Percentiles rank a stretch among this genome's conserved stretches.
Evolutionary conservation across 768 basidiomycete species (phyloP).

Genomic region (Fistulinella prunicolor): DNA sequence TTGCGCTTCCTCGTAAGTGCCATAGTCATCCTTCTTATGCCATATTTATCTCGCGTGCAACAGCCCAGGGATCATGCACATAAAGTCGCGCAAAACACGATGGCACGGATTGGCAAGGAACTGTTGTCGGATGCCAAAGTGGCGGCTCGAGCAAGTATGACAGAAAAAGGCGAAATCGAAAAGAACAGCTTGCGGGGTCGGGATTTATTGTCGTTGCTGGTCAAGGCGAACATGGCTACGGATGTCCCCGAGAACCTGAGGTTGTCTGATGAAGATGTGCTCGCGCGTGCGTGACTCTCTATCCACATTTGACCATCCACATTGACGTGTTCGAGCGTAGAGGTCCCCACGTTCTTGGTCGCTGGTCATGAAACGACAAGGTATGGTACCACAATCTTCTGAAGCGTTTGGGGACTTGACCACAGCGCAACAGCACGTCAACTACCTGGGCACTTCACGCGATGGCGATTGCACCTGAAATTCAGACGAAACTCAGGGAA

Average conservation of each 20-base stretch:
- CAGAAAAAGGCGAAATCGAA: conserved; percentile 10
- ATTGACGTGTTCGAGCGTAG: no score
- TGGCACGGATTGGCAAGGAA: background rate
- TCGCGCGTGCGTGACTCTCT: conserved; percentile 39
- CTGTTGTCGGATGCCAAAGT: background rate
- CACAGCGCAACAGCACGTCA: background rate
- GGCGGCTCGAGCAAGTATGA: background rate
- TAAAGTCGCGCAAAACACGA: background rate
- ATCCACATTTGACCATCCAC: no score
- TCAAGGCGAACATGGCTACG: conserved; percentile 25
- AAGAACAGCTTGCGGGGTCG: conserved; percentile 34
- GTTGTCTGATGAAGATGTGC: conserved; percentile 59
- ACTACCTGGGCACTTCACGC: no score
- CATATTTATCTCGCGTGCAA: background rate
- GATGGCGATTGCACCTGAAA: background rate
- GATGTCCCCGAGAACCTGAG: conserved; percentile 53
- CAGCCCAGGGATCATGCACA: conserved; percentile 25
- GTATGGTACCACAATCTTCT: conserved; percentile 16
- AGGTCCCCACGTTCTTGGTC: background rate
- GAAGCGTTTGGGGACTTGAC: background rate
- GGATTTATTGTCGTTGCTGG: conserved; percentile 49
- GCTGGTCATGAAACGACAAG: conserved; percentile 7
- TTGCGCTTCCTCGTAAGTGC: conserved; percentile 39
- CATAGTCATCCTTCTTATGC: background rate
- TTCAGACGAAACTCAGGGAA: background rate